A percentile compares a stretch with the other conserved stretches of the same genome.
These are phyloP conservation scores for Nepenthes gracilis DNA, from an alignment of 148 eudicot genomes.

Conservation along the genomic window DNA sequence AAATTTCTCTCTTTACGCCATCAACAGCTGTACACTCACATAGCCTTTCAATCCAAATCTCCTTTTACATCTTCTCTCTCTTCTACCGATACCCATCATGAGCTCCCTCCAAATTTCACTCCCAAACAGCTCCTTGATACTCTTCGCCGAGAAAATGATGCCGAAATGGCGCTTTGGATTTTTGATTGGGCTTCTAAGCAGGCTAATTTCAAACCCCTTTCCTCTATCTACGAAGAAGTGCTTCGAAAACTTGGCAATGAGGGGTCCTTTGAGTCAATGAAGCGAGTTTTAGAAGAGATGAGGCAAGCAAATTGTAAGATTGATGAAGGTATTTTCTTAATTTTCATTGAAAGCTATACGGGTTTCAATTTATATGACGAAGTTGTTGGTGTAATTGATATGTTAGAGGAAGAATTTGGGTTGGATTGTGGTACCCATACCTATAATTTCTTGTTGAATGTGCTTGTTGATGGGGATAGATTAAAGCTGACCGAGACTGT, in stretches of 20 bases:
- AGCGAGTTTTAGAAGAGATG: constrained; percentile 51
- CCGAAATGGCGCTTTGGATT: constrained; percentile 46
- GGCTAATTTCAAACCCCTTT: constrained; percentile 65
- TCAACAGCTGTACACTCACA: background rate
- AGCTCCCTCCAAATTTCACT: constrained; percentile 45
- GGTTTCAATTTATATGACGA: constrained; percentile 49
- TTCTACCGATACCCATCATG: constrained; percentile 8
- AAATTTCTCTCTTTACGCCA: background rate
- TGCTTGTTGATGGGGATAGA: constrained; percentile 81
- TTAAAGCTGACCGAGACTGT: constrained; percentile 67
- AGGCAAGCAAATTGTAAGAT: constrained; percentile 29
- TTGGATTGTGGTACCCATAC: constrained; percentile 40
- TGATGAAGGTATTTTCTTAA: constrained; percentile 59
- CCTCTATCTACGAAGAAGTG: constrained; percentile 52
- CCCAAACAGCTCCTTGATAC: constrained; percentile 51
- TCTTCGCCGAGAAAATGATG: constrained; percentile 47
- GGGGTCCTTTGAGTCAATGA: constrained; percentile 66
- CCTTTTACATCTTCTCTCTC: background rate
- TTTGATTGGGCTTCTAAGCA: constrained; percentile 80
- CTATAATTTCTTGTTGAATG: constrained; percentile 69
- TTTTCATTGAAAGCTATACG: constrained; percentile 65
- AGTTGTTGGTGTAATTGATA: constrained; percentile 64
- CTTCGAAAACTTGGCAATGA: constrained; percentile 52
- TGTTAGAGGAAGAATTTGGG: constrained; percentile 64
- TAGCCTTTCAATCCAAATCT: background rate